Evolutionary conservation across 2,329 filamentous ascomycete genomes (phyloP).

Genomic region (Nothophaeocryptopus gaeumannii): DNA sequence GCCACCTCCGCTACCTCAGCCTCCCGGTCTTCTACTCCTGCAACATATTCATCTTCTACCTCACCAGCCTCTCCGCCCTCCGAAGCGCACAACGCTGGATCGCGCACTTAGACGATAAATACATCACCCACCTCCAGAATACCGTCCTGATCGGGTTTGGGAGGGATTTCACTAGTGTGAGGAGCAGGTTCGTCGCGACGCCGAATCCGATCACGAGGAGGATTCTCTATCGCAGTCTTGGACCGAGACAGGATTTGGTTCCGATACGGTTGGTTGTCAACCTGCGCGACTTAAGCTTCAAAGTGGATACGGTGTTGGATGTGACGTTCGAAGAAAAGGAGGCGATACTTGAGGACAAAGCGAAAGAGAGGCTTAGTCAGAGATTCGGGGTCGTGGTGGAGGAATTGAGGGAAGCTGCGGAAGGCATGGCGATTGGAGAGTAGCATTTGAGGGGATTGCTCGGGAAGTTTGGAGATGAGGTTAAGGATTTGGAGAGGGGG

Average conservation of each 20-base stretch:
- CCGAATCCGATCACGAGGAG: too few relatives aligned
- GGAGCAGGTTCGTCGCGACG: too few relatives aligned
- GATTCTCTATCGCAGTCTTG: too few relatives aligned
- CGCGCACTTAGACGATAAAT: background rate
- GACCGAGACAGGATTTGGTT: background rate
- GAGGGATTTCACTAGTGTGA: background rate
- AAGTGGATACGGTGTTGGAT: background rate
- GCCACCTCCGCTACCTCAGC: background rate
- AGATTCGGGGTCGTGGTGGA: background rate
- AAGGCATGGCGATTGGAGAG: background rate
- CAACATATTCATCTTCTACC: constrained; percentile 1
- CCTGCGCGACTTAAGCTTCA: background rate
- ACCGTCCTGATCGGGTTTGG: background rate
- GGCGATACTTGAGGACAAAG: background rate
- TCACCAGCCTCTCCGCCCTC: background rate
- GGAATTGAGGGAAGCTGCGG: background rate
- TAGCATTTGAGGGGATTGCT: background rate
- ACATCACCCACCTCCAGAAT: background rate
- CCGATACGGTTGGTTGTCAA: background rate
- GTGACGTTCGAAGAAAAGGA: background rate
- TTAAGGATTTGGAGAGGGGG: background rate
- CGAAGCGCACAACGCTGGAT: background rate
- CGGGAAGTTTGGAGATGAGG: background rate
- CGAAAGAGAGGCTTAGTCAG: background rate
- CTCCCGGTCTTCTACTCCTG: background rate